Evolutionary conservation across 768 basidiomycete genomes (phyloP).

Genomic region (Pleurotus platypus): DNA sequence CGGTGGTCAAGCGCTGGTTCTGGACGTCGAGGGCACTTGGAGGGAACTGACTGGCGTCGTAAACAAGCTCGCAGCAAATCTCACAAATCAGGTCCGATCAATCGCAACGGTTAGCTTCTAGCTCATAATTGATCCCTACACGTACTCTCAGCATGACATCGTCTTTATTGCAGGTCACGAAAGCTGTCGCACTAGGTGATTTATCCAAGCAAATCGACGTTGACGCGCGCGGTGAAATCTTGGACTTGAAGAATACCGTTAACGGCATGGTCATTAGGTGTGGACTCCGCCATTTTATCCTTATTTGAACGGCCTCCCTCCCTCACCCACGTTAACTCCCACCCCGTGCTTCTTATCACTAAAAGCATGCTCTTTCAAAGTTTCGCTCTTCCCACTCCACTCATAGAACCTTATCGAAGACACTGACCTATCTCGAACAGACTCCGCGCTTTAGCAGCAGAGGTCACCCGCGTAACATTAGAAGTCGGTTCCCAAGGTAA

Average conservation of each 20-base stretch:
- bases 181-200: constrained; percentile 90
- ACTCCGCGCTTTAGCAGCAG: constrained; percentile 66
- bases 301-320: constrained; percentile 25
- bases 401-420: too few relatives aligned
- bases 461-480: constrained; percentile 80
- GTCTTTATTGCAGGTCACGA: constrained; percentile 58
- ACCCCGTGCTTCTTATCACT: too few relatives aligned
- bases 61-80: constrained; percentile 76
- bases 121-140: not conserved
- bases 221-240: constrained; percentile 86
- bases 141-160: not conserved
- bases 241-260: constrained; percentile 70
- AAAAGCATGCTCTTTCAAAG: too few relatives aligned
- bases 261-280: constrained; percentile 56
- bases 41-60: constrained; percentile 79
- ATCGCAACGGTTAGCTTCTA: constrained; percentile 51
- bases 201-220: constrained; percentile 89
- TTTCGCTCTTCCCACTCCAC: too few relatives aligned
- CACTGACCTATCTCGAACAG: constrained; percentile 36
- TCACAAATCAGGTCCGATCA: constrained; percentile 82
- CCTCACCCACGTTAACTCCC: too few relatives aligned
- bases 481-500: constrained; percentile 89
- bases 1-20: constrained; percentile 81
- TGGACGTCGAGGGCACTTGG: constrained; percentile 92
- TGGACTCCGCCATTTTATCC: constrained; percentile 6